A percentile compares a stretch with the other conserved stretches of the same genome.
phyloP scores from a whole-genome alignment of 352 stramenopile species.

The Globisporangium spinosum region DNA sequence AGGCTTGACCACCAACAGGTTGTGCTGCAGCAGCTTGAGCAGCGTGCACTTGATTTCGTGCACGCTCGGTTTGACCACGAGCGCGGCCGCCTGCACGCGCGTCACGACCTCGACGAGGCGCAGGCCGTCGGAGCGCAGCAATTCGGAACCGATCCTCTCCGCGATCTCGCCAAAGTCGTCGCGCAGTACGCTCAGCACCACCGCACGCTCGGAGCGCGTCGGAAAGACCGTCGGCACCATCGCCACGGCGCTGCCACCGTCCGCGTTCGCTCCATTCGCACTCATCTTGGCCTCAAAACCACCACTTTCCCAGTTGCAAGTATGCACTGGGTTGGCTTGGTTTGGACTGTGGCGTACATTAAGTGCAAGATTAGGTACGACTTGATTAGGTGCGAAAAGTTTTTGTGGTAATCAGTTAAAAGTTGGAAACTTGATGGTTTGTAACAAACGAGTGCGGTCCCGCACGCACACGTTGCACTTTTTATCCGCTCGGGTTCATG shows the following conservation, averaged over 20 bases:
- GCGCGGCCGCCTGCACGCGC: constrained; percentile 43
- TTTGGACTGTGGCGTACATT: not conserved
- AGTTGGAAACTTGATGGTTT: not conserved
- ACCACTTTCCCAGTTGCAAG: not conserved
- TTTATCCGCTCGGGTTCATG: not conserved
- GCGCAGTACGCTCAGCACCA: constrained; percentile 70
- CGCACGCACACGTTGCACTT: not conserved
- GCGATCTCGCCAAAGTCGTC: constrained; percentile 80
- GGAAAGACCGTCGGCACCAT: constrained; percentile 34
- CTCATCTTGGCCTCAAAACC: constrained; percentile 12
- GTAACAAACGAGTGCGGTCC: not conserved
- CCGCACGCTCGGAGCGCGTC: constrained; percentile 64
- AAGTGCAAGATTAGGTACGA: not conserved
- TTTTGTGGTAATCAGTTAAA: not conserved
- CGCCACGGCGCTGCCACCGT: not conserved
- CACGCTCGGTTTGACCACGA: constrained; percentile 35
- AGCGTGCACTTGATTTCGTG: constrained; percentile 80
- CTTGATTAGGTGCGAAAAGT: not conserved
- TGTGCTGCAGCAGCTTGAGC: constrained; percentile 87
- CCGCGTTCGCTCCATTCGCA: not conserved
- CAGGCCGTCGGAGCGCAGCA: constrained; percentile 69
- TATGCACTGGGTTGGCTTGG: not conserved
- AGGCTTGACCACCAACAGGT: constrained; percentile 64
- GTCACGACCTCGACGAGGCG: constrained; percentile 61
- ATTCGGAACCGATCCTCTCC: constrained; percentile 46